Evolutionary conservation across 139 green algal species (phyloP).

Genomic region (Tetradesmus obliquus): DNA sequence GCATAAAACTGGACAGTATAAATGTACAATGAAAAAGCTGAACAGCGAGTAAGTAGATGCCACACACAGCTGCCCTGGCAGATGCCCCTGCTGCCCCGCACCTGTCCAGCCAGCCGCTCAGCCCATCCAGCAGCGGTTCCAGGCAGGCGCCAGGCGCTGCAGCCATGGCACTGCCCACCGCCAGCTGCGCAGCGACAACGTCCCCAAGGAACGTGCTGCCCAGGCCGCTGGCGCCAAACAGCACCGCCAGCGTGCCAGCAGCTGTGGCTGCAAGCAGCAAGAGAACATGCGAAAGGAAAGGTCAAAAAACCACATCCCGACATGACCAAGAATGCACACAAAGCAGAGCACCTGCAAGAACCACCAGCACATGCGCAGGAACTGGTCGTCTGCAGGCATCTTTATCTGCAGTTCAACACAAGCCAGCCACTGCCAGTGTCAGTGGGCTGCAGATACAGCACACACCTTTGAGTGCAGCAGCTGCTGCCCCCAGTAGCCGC

Average conservation of each 20-base stretch:
- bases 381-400: background rate
- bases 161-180: constrained; percentile 66
- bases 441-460: background rate
- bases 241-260: constrained; percentile 21
- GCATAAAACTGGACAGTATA: too few species aligned
- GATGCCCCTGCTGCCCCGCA: background rate
- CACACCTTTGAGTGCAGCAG: constrained; percentile 31
- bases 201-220: constrained; percentile 43
- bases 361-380: background rate
- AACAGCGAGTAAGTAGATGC: too few species aligned
- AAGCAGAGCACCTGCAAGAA: background rate
- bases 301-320: background rate
- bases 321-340: background rate
- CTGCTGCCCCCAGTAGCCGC: constrained; percentile 8
- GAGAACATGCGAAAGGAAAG: background rate
- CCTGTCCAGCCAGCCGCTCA: constrained; percentile 51
- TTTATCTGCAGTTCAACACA: background rate
- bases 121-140: constrained; percentile 48
- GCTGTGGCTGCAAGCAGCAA: constrained; percentile 15
- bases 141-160: constrained; percentile 56
- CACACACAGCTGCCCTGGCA: background rate
- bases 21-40: too few species aligned
- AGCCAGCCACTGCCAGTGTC: background rate
- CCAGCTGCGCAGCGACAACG: constrained; percentile 54
- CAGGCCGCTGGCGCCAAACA: constrained; percentile 59